Percentiles rank a stretch among this genome's conserved stretches.
Conservation (phyloP, 1,284 basidiomycete genomes). For the Microbotryum silenes-acaulis region DNA sequence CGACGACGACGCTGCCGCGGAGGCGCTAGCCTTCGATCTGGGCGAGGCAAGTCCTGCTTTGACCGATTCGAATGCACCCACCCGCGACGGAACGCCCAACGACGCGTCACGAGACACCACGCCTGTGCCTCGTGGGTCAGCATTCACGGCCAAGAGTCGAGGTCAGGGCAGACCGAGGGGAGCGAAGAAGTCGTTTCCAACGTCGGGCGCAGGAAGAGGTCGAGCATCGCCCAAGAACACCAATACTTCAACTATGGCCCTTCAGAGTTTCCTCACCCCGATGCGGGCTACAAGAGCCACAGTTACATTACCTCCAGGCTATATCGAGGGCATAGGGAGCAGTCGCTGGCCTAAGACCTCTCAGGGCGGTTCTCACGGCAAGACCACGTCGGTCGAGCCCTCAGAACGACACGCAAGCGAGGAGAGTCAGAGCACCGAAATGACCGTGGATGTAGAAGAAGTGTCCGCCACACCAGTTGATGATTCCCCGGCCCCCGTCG, state of each 20-base stretch:
- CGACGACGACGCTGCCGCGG: too few relatives aligned
- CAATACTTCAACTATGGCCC: too few relatives aligned
- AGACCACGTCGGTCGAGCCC: not conserved
- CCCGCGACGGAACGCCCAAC: not conserved
- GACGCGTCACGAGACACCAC: not conserved
- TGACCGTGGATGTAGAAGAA: not conserved
- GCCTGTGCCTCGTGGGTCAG: not conserved
- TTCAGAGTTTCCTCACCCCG: not conserved
- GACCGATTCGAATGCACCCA: too few relatives aligned
- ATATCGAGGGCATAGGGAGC: slow-evolving; percentile 23
- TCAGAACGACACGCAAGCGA: not conserved
- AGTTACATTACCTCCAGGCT: slow-evolving; percentile 22
- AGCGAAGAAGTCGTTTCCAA: not conserved
- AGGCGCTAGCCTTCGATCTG: too few relatives aligned
- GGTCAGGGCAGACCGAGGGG: not conserved
- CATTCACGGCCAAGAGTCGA: not conserved
- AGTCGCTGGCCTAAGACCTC: slow-evolving; percentile 4
- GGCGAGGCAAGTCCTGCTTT: too few relatives aligned
- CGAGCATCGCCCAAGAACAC: not conserved
- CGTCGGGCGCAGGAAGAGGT: not conserved
- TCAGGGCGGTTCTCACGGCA: not conserved
- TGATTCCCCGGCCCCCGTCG: not conserved
- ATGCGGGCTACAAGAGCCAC: slow-evolving; percentile 18
- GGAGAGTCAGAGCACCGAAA: not conserved
- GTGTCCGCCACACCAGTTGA: not conserved